These are phyloP conservation scores for Zygoascus ofunaensis DNA, from an alignment of 805 yeast genomes.

Conservation along the genomic window DNA sequence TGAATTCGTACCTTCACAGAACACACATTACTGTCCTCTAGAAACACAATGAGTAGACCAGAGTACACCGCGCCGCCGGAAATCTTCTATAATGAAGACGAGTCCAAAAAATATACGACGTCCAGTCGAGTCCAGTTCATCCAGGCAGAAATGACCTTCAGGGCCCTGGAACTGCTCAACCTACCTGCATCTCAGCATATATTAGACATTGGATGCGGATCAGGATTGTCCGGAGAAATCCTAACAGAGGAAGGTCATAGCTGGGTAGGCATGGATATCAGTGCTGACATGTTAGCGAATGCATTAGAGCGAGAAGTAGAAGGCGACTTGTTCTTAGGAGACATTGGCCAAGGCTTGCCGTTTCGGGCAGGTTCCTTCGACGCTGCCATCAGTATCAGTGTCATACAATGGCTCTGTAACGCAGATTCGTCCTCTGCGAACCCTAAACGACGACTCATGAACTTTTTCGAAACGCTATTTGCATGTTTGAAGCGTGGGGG, in stretches of 20 bases:
- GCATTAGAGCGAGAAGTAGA: slow-evolving; percentile 88
- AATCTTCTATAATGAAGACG: slow-evolving; percentile 83
- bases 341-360: slow-evolving; percentile 90
- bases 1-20: not conserved
- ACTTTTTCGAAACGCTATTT: slow-evolving; percentile 82
- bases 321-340: slow-evolving; percentile 86
- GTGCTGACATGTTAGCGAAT: slow-evolving; percentile 92
- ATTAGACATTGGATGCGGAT: slow-evolving; percentile 94
- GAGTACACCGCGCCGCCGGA: slow-evolving; percentile 96
- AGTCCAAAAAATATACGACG: slow-evolving; percentile 80
- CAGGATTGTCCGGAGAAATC: slow-evolving; percentile 92
- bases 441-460: slow-evolving; percentile 69
- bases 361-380: slow-evolving; percentile 95
- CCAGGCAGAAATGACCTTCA: slow-evolving; percentile 93
- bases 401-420: slow-evolving; percentile 96
- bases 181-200: slow-evolving; percentile 58
- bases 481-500: slow-evolving; percentile 88
- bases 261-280: slow-evolving; percentile 95
- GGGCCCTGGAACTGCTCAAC: slow-evolving; percentile 83
- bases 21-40: not conserved
- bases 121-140: slow-evolving; percentile 97
- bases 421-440: slow-evolving; percentile 79
- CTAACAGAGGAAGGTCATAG: slow-evolving; percentile 85
- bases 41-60: slow-evolving; percentile 73
- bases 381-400: slow-evolving; percentile 91